These are phyloP conservation scores for Taxillus chinensis DNA, from an alignment of 164 flowering plant genomes.

Conservation along the genomic window DNA sequence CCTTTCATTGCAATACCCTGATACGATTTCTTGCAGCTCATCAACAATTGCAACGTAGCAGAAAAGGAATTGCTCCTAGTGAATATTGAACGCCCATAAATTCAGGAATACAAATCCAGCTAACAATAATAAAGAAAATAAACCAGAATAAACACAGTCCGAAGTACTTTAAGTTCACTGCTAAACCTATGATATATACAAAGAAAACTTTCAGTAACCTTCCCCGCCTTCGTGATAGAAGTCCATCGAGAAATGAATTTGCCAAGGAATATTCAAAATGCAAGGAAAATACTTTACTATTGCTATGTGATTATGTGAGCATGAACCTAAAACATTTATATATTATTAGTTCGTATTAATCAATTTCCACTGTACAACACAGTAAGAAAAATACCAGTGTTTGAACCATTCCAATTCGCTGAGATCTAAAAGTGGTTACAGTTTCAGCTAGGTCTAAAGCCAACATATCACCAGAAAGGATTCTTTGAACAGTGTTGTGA, in stretches of 20 bases:
- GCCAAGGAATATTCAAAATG: too few relatives aligned
- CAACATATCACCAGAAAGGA: constrained; percentile 84
- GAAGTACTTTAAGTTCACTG: not conserved
- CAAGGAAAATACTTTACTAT: too few relatives aligned
- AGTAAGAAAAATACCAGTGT: constrained; percentile 46
- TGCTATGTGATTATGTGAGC: too few relatives aligned
- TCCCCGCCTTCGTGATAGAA: too few relatives aligned
- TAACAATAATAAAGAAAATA: too few relatives aligned
- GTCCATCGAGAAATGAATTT: too few relatives aligned
- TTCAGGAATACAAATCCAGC: not conserved
- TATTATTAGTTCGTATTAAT: too few relatives aligned
- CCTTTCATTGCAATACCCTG: constrained; percentile 10
- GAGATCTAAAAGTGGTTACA: constrained; percentile 61
- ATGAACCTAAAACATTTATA: too few relatives aligned
- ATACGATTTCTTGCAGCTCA: constrained; percentile 62
- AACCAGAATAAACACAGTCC: too few relatives aligned
- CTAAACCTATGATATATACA: not conserved
- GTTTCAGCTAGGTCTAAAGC: constrained; percentile 70
- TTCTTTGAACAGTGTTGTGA: constrained; percentile 81
- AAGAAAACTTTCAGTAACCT: not conserved
- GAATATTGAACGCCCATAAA: not conserved
- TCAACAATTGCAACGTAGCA: constrained; percentile 58
- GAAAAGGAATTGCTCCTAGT: constrained; percentile 65
- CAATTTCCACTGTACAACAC: too few relatives aligned
- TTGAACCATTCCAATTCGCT: constrained; percentile 96